Base-by-base conservation (phyloP, 2,329 filamentous ascomycete species). In the Sarocladiaceae sp. region DNA sequence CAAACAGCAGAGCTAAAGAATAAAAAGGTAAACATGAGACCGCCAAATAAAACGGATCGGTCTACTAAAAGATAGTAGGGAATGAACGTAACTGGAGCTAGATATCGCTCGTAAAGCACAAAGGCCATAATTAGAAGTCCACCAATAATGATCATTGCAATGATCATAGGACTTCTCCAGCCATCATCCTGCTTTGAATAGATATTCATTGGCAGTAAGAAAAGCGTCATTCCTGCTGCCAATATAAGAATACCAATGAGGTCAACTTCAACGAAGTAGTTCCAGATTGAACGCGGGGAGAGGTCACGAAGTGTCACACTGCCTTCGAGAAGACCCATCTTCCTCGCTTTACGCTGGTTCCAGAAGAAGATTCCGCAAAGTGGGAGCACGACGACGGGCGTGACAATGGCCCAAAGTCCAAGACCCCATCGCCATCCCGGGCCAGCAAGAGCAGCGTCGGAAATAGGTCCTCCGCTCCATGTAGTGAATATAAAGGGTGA, bases 171-270 rank as follows among this genome's bases (percentile, higher is more conserved):
- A 1, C 68, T 67, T 20, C 60, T 60, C 74, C 75, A 79, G 12
- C 59, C 57, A 11, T 72, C 59, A 2, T 62, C 54, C 55, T 75
- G 71, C 48, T 71, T 68, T 2, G 67, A 66, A 51, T 70, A 71
- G 20, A 90, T 73, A n/a, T 74, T 83, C 63, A 91, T 83, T 0
- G 87, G 84, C 8, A 91, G 76, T 17, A 90, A 71, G 61, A 90
- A 82, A 11, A 88, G 67, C 1, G 79, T 73, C 58, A 87, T 77
- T 1, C 83, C 86, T 2, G 68, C 71, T 8, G 78, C 75, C 54
- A 88, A 73, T 3, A 88, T 69, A 15, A 87, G 52, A 22, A 86
- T 71, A 15, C 86, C 85, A 18, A 82, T 52, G 2, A 82, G 71
- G 61, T 89, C 86, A 55, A 88, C 84, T 57, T 88, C 79, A 42